Evolutionary conservation across 1,284 basidiomycete species (phyloP), one percentile per base, ranked within the genome.

Genomic region (Stereum hirsutum): DNA sequence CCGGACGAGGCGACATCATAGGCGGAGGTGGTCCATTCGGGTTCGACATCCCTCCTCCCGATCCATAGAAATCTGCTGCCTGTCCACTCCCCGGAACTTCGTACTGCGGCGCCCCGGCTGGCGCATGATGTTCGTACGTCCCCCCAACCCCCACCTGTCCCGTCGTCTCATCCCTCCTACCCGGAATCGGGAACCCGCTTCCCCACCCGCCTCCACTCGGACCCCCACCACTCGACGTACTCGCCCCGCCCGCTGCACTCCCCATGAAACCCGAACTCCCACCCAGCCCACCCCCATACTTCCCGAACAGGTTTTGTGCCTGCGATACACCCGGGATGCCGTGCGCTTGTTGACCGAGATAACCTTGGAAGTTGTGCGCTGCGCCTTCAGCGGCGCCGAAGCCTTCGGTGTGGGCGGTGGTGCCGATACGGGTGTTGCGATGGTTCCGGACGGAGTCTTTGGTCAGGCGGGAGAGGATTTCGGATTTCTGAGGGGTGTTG

Each of bases 401-500:
- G 41, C 74, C 61, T 0, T 66, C 60, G 6, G 63, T 57, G 5
- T 69, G 49, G 1, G 57, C 42, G 1, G 72, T 71, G n/a, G 75
- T 78, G 45, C 78, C 71, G 5, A 74, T 59, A 4, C 88, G 78
- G 43, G 78, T 74, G 60, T 90, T 90, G 56, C 80, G 64, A 58
- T 89, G 84, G 50, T 77, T 75, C 19, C 79, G 74, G 10, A 91
- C 87, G 7, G 72, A 63, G 12, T 83, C 69, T 52, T 81, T 81
- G 21, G 66, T 66, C 20, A 91, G 70, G 8, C 87, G 78, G 19
- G 67, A 63, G 33, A 91, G 49, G 15, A 79, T 62, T 26, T 75
- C 71, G 23, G 68, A 57, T 52, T 79, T 71, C 44, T 72, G 65
- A 8, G 60, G 40, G 4, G 78, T 77, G 6, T 80, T 71, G 11